A percentile compares a stretch with the other conserved stretches of the same genome.
Conservation (phyloP, 768 basidiomycete species). For the Suillus cothurnatus region DNA sequence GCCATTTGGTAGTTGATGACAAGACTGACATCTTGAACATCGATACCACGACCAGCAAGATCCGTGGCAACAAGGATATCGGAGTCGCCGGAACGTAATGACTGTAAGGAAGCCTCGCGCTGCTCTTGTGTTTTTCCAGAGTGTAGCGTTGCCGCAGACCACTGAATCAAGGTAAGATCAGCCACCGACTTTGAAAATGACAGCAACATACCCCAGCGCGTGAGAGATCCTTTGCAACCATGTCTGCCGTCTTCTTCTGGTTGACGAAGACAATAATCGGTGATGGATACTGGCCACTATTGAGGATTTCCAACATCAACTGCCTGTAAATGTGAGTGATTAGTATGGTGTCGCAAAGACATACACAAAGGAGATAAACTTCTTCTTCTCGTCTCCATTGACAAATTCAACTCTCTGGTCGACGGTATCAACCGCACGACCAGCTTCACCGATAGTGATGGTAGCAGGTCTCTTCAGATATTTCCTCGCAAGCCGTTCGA, state of each 20-base stretch:
- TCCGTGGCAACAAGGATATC: constrained; percentile 96
- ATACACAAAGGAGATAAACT: constrained; percentile 50
- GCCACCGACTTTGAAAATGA: not conserved
- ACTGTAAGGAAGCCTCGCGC: constrained; percentile 88
- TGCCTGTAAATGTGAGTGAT: constrained; percentile 48
- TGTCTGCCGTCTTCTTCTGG: constrained; percentile 99
- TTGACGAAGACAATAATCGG: constrained; percentile 99
- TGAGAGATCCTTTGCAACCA: constrained; percentile 93
- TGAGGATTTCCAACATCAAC: constrained; percentile 88
- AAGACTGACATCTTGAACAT: constrained; percentile 93
- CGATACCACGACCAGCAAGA: constrained; percentile 97
- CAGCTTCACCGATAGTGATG: constrained; percentile 98
- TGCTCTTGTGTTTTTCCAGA: constrained; percentile 98
- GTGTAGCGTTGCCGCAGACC: constrained; percentile 90
- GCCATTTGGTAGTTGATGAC: constrained; percentile 99
- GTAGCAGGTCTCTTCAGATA: constrained; percentile 92
- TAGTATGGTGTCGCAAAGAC: constrained; percentile 15
- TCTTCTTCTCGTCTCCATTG: constrained; percentile 93
- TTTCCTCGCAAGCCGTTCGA: constrained; percentile 92
- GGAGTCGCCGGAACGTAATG: constrained; percentile 82
- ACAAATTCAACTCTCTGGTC: constrained; percentile 96
- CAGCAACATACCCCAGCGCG: constrained; percentile 76
- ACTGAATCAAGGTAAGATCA: constrained; percentile 46
- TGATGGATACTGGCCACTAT: constrained; percentile 76
- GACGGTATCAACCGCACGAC: constrained; percentile 96